phyloP scores from a whole-genome alignment of 2,329 filamentous ascomycete genomes.

The Alternaria sp. region DNA sequence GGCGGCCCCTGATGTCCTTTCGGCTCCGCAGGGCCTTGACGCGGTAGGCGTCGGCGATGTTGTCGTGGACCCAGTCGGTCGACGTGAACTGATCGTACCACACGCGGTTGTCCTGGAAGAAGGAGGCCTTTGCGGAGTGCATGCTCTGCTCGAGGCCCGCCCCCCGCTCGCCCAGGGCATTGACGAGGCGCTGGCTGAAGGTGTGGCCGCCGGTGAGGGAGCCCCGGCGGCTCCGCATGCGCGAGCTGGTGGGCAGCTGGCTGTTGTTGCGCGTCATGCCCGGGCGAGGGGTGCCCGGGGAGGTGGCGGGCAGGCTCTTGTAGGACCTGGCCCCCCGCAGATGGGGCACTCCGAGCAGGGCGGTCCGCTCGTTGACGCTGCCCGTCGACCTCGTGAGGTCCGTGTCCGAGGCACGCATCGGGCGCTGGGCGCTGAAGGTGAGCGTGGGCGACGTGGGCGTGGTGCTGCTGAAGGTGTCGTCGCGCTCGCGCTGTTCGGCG shows the following conservation, averaged over 20 bases:
- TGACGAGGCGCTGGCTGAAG: slow-evolving; percentile 61
- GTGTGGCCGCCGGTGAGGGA: slow-evolving; percentile 39
- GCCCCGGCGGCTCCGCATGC: slow-evolving; percentile 42
- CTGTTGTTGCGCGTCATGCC: slow-evolving; percentile 48
- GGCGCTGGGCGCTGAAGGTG: slow-evolving; percentile 37
- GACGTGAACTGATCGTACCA: slow-evolving; percentile 99
- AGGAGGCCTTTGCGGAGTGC: slow-evolving; percentile 68
- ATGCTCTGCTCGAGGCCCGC: slow-evolving; percentile 60
- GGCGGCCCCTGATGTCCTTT: slow-evolving; percentile 82
- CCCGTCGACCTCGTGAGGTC: slow-evolving; percentile 41
- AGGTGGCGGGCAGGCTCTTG: slow-evolving; percentile 50
- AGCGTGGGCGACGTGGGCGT: slow-evolving; percentile 44
- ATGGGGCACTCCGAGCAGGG: slow-evolving; percentile 51
- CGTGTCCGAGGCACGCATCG: slow-evolving; percentile 43
- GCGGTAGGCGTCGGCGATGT: slow-evolving; percentile 90
- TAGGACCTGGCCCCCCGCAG: slow-evolving; percentile 47
- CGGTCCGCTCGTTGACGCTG: slow-evolving; percentile 55
- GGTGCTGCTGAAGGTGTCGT: slow-evolving; percentile 42
- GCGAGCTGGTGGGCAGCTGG: slow-evolving; percentile 37
- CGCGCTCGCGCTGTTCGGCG: slow-evolving; percentile 36
- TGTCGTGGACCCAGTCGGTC: slow-evolving; percentile 98
- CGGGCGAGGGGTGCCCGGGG: slow-evolving; percentile 52
- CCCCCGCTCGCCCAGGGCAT: slow-evolving; percentile 62
- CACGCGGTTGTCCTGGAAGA: slow-evolving; percentile 81
- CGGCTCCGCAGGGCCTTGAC: slow-evolving; percentile 81